Base-by-base conservation (phyloP, 805 yeast species). In the Kluyveromyces wickerhamii region DNA sequence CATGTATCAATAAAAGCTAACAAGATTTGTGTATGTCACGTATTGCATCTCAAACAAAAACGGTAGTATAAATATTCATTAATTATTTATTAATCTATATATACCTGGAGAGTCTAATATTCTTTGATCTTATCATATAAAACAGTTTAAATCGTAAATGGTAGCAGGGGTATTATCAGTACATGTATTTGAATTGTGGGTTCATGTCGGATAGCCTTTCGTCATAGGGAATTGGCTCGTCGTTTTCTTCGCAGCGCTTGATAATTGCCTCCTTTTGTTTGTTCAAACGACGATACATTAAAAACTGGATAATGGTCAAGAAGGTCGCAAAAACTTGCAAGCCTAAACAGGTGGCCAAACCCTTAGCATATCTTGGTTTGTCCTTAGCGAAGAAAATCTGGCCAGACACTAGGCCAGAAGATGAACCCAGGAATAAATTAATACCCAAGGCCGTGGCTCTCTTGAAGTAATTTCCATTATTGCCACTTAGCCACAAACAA, bases 151-250 rank as follows among this genome's bases (percentile, higher is more conserved):
- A n/a, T n/a, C n/a, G n/a, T n/a, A 21, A 10, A 21, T 8, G 22
- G 22, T 21, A 10, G 22, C 10, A 10, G n/a, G 26, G 26, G n/a
- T 6, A 14, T 12, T 23, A 26, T 30, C 19, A 69, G 47, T 68
- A 69, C 56, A 68, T 48, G 53, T 70, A 71, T 48, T 55, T 62
- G 46, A 68, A 67, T 24, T 62, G 58, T 18, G 75, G 75, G 43
- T 66, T 65, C 31, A 44, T 40, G 37, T 62, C 68, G 49, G 66
- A 44, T 34, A 53, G 36, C 34, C 33, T 45, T 21, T 51, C 66
- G 31, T 56, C 52, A 25, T 57, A 51, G 16, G 59, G 58, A 28
- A 62, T 51, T 27, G 61, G 62, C 37, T 57, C 59, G 13, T 48
- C 52, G 32, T 47, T 43, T n/a, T 45, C 43, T 27, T 51, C 53